Base-by-base conservation (phyloP, 2,329 filamentous ascomycete species). In the Alternaria atra region DNA sequence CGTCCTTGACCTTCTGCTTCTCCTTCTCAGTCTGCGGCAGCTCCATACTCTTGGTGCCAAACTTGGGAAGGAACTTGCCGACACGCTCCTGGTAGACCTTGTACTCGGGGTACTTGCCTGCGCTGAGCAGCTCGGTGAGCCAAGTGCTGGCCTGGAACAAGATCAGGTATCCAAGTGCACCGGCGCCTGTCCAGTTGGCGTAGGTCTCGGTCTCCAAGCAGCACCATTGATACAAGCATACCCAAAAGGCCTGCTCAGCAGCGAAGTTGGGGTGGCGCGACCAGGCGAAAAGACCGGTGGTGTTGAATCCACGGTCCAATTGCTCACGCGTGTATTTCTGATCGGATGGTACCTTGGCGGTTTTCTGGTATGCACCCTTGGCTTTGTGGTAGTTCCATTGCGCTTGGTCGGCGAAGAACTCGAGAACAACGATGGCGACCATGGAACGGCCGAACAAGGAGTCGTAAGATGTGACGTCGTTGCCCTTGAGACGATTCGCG, bases 231-330 rank as follows among this genome's bases (percentile, higher is more conserved):
- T 98, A 98, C 53, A 98, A 80, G 8, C 89, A 82, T 55, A 97
- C 84, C 95, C 95, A 99, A 71, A 98, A 89, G 30, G 89, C 84
- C 80, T 98, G 95, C 80, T 99, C 95, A 5, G 92, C 92, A 5
- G 91, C 88, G 74, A 98, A 99, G 79, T 99, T 99, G 48, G 95
- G 95, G 78, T 99, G 96, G 46, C 95, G 87, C 69, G 91, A 94
- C 82, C 90, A 93, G 0, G 89, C 90, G 90, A 92, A 99, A 7
- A 99, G 83, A 0, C 95, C 95, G 5, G 85, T 88, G 8, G 92
- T 90, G 66, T 91, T 85, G 80, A 99, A 99, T 42, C 95, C 95
- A 37, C 94, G 91, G 66, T 97, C 92, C 27, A 99, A 86, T 55
- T 97, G 92, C 61, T 88, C 87, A 67, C 90, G 88, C 0, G 84